Evolutionary conservation across 2,329 filamentous ascomycete genomes (phyloP).

Genomic region (Hypoxylon sp.): DNA sequence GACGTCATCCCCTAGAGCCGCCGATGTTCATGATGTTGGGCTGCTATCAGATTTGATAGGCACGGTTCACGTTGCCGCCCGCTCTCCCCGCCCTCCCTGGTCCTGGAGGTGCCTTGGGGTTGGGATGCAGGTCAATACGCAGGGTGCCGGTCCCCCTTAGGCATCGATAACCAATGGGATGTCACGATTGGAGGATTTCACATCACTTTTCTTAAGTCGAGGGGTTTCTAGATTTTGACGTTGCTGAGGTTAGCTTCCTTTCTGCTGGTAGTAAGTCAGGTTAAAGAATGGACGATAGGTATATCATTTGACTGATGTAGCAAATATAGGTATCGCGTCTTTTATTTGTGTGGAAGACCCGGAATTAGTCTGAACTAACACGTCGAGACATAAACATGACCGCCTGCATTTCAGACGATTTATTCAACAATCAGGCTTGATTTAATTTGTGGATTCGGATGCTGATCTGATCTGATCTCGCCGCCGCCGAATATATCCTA

Average conservation of each 20-base stretch:
- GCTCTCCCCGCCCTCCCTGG: conserved; percentile 24
- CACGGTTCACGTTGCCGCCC: conserved; percentile 34
- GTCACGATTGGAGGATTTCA: conserved; percentile 11
- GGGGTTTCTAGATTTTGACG: conserved; percentile 2
- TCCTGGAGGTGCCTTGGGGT: conserved; percentile 17
- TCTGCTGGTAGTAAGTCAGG: background rate
- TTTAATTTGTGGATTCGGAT: background rate
- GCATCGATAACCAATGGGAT: conserved; percentile 23
- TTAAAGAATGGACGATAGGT: background rate
- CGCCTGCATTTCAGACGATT: conserved; percentile 4
- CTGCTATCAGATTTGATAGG: conserved; percentile 33
- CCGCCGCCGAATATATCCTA: background rate
- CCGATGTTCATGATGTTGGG: conserved; percentile 34
- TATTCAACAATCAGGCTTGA: background rate
- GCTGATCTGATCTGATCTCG: background rate
- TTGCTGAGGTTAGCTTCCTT: background rate
- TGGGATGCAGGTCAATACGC: conserved; percentile 30
- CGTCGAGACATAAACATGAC: background rate
- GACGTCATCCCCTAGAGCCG: conserved; percentile 33
- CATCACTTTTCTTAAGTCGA: conserved; percentile 7
- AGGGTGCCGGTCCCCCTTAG: conserved; percentile 21
- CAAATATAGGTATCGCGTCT: background rate
- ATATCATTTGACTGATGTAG: background rate
- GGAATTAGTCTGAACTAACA: background rate
- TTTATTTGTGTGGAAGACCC: background rate